phyloP scores from a whole-genome alignment of 345 rosid species.

The Adansonia digitata region DNA sequence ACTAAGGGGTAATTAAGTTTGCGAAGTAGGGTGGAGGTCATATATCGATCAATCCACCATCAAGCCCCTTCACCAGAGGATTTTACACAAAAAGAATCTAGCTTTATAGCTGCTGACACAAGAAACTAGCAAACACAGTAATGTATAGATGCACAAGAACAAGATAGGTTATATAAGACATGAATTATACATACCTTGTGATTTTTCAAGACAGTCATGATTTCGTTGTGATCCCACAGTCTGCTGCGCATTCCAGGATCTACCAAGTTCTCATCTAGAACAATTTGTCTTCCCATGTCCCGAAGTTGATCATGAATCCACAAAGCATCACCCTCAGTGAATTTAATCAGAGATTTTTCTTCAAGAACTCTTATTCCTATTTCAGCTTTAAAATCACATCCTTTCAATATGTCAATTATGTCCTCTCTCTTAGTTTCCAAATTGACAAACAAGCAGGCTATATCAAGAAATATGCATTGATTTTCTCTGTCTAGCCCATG shows the following conservation, averaged over 20 bases:
- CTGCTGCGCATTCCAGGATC: slow-evolving; percentile 51
- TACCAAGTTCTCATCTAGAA: slow-evolving; percentile 9
- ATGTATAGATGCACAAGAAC: neutral
- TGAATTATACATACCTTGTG: slow-evolving; percentile 32
- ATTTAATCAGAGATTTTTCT: slow-evolving; percentile 53
- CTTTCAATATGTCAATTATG: slow-evolving; percentile 43
- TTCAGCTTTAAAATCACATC: slow-evolving; percentile 53
- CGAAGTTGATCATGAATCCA: slow-evolving; percentile 79
- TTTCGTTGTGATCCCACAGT: slow-evolving; percentile 59
- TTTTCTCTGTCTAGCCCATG: slow-evolving; percentile 41
- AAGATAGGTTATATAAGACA: neutral
- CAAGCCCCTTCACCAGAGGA: no score
- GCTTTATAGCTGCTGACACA: no score
- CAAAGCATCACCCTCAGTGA: slow-evolving; percentile 20
- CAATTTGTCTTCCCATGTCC: slow-evolving; percentile 77
- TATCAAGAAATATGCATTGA: slow-evolving; percentile 54
- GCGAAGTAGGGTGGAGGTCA: neutral
- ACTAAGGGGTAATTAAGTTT: neutral
- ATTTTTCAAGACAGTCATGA: slow-evolving; percentile 30
- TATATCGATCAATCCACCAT: neutral
- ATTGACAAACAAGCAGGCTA: slow-evolving; percentile 56
- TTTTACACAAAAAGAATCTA: no score
- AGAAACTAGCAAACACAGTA: no score
- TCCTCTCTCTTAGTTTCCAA: slow-evolving; percentile 42
- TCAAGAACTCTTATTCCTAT: slow-evolving; percentile 39